Conservation (phyloP, 208 protist genomes). For the Wallacemonas sp. region DNA sequence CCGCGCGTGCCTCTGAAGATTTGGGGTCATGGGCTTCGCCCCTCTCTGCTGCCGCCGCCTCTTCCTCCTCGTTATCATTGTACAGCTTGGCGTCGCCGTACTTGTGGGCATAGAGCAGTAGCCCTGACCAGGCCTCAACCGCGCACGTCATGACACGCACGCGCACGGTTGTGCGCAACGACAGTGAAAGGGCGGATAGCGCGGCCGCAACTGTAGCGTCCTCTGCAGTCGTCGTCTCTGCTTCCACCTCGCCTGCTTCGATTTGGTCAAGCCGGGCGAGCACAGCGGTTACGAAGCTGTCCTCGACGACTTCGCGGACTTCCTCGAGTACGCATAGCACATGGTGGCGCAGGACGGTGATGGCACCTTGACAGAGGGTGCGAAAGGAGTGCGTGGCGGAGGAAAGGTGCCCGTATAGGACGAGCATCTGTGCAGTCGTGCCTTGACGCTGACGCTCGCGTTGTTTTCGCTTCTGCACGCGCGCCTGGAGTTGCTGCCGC, state of each 20-base stretch:
- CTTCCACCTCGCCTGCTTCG: neutral
- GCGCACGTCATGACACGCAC: neutral
- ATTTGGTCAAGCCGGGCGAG: neutral
- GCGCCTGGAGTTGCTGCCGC: neutral
- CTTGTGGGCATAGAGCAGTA: conserved; percentile 13
- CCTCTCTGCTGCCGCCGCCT: neutral
- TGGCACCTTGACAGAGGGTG: conserved; percentile 26
- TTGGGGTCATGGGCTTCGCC: no score
- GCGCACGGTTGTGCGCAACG: neutral
- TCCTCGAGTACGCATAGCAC: conserved; percentile 5
- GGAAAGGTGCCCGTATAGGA: conserved; percentile 24
- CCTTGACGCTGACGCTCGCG: neutral
- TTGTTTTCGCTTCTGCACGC: neutral
- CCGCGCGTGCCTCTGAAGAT: neutral
- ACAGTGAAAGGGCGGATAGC: neutral
- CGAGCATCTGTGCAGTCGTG: neutral
- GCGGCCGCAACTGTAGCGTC: neutral
- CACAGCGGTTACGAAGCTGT: neutral
- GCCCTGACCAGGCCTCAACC: neutral
- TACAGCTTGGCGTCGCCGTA: conserved; percentile 14
- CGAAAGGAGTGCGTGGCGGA: conserved; percentile 33
- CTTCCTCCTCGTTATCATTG: neutral
- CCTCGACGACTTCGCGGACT: conserved; percentile 3
- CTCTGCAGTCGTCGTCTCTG: neutral
- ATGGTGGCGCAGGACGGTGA: conserved; percentile 22